Percentiles rank a stretch among this genome's conserved stretches.
Evolutionary conservation across 108 stramenopile species (phyloP).

Genomic region (Nitzschia sp.): DNA sequence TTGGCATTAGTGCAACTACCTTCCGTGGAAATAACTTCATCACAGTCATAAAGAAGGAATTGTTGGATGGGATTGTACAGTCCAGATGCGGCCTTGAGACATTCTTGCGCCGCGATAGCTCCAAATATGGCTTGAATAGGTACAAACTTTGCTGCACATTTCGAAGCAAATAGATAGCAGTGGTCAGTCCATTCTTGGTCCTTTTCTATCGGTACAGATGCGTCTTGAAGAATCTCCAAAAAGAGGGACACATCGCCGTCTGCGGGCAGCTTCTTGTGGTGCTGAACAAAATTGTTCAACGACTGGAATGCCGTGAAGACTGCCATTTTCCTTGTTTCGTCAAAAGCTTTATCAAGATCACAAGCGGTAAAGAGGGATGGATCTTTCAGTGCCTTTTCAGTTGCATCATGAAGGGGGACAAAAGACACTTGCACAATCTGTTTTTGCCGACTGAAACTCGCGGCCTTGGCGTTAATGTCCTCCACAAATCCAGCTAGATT

Average conservation of each 20-base stretch:
- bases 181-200: conserved; percentile 18
- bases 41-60: conserved; percentile 89
- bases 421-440: conserved; percentile 57
- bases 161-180: conserved; percentile 42
- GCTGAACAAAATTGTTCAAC: conserved; percentile 55
- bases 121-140: conserved; percentile 80
- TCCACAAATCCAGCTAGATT: conserved; percentile 28
- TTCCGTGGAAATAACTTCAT: conserved; percentile 63
- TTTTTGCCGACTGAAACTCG: conserved; percentile 70
- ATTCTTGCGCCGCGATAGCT: conserved; percentile 86
- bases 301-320: conserved; percentile 67
- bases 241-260: conserved; percentile 27
- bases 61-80: conserved; percentile 86
- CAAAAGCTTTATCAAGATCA: conserved; percentile 87
- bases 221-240: neutral
- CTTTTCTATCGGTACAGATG: neutral
- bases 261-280: conserved; percentile 45
- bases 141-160: conserved; percentile 75
- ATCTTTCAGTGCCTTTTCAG: conserved; percentile 22
- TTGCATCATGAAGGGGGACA: conserved; percentile 51
- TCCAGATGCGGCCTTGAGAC: conserved; percentile 80
- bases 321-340: conserved; percentile 54
- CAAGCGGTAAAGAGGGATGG: conserved; percentile 72
- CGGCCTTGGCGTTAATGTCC: conserved; percentile 37
- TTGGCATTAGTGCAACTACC: conserved; percentile 6